Base-by-base conservation (phyloP, 169 alveolate species). In the Plasmodium ovale region DNA sequence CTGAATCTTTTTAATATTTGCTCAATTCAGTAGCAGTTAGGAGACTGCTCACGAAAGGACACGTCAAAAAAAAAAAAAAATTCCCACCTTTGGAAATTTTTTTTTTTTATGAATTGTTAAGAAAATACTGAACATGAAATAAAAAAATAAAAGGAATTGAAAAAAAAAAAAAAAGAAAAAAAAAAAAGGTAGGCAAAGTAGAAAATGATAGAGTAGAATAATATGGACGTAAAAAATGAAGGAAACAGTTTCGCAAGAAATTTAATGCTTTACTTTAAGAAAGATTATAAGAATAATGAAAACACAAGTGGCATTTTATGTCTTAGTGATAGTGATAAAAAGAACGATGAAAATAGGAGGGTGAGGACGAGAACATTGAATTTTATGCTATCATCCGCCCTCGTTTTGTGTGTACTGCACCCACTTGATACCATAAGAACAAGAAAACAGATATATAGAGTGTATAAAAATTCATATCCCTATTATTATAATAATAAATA, bases 401-500 rank as follows among this genome's bases (percentile, higher is more conserved):
- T 82, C 19, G 69, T 82, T 23, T 82, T 82, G 49, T 82, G 77
- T 42, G 82, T 64, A n/a, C 42, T 82, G 19, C 84, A 82, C 44
- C 90, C 90, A 14, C 54, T 82, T 47, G 90, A 82, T 44, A 82
- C 58, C 14, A 82, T 82, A 82, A 82, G 59, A 54, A 82, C 90
- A 37, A 51, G 90, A 44, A 82, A 82, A 47, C 90, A 82, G 49
- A 82, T 82, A 82, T 82, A 82, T 58, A 65, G 33, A 82, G 70
- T 82, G 19, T 82, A 82, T 70, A 82, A 82, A 44, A 82, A 82
- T 31, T 82, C 90, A 14, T 82, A 82, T 44, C 90, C 90, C 21
- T 82, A 82, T 82, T 82, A 82, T 59, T 82, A 82, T 65, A 82
- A 82, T 56, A 82, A 82, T 47, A 82, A 65, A 59, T 82, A 82